Conservation (phyloP, 2,329 filamentous ascomycete species). For the Ophiocordyceps polyrhachis-furcata region DNA sequence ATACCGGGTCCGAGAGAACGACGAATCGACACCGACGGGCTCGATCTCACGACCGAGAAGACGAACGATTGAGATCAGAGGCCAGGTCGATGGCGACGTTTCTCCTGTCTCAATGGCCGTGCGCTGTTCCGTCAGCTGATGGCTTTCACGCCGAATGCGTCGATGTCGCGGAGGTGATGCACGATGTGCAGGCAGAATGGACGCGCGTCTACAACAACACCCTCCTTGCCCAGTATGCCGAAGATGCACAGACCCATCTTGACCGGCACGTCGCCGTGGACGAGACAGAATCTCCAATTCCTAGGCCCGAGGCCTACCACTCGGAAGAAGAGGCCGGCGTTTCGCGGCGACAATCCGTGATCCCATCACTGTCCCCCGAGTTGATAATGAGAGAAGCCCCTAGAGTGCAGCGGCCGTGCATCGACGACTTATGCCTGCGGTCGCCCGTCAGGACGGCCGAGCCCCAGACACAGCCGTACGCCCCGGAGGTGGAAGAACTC, state of each 20-base stretch:
- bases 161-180: neutral
- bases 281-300: neutral
- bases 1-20: neutral
- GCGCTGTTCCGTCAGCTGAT: neutral
- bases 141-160: neutral
- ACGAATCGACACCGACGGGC: neutral
- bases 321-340: neutral
- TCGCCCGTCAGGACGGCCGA: neutral
- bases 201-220: neutral
- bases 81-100: neutral
- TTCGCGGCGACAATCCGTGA: neutral
- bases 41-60: neutral
- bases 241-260: neutral
- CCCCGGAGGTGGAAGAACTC: neutral
- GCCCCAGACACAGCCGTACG: neutral
- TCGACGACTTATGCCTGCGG: neutral
- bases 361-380: neutral
- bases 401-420: neutral
- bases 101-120: conserved; percentile 3
- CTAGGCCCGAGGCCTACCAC: neutral
- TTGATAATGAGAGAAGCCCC: neutral
- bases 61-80: neutral
- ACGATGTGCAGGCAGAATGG: neutral
- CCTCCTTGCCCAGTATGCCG: neutral
- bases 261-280: neutral